Evolutionary conservation across 257 asterid species (phyloP).

Genomic region (Salvia rosmarinus): DNA sequence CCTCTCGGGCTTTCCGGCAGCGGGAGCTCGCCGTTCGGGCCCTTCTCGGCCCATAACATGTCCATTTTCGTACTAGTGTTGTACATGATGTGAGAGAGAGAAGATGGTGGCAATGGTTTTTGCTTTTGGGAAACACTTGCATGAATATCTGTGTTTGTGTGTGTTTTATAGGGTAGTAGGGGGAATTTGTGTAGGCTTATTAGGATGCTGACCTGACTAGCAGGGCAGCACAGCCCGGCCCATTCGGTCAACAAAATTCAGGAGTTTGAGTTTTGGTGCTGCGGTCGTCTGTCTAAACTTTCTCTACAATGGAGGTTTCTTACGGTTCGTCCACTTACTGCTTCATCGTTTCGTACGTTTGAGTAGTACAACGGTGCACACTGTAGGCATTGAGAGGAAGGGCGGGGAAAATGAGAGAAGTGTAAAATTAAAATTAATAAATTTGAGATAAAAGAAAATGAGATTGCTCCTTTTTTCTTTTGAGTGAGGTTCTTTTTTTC

Average conservation of each 20-base stretch:
- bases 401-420: conserved; percentile 21
- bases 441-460: too few relatives aligned
- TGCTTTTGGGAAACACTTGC: conserved; percentile 30
- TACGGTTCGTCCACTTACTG: conserved; percentile 32
- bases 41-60: conserved; percentile 65
- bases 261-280: conserved; percentile 33
- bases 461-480: neutral
- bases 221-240: conserved; percentile 45
- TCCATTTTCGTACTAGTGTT: conserved; percentile 53
- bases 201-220: neutral
- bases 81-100: conserved; percentile 28
- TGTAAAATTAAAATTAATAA: too few relatives aligned
- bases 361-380: conserved; percentile 17
- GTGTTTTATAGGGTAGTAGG: conserved; percentile 36
- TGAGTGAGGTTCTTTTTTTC: conserved; percentile 33
- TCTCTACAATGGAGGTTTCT: conserved; percentile 29
- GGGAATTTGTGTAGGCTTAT: conserved; percentile 33
- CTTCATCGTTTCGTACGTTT: conserved; percentile 32
- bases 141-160: conserved; percentile 27
- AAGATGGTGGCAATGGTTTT: neutral
- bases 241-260: conserved; percentile 42
- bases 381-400: conserved; percentile 21
- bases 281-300: conserved; percentile 39
- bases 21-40: conserved; percentile 50
- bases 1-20: conserved; percentile 97